Base-by-base conservation (phyloP, 179 eudicot genomes). In the Silene noctiflora region DNA sequence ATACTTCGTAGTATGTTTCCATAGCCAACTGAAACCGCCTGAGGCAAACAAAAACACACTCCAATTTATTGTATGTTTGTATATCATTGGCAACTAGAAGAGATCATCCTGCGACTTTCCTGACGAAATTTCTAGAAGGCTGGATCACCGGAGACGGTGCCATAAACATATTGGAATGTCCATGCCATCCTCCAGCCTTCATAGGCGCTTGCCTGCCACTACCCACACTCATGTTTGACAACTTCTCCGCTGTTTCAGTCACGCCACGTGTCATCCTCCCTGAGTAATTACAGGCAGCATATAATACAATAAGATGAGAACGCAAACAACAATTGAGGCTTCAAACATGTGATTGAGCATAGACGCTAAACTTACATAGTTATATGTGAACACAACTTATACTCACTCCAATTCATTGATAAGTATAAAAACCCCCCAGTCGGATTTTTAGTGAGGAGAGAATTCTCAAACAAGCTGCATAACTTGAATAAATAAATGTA, bases 161-260 rank as follows among this genome's bases (percentile, higher is more conserved):
- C 73, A 58, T 63, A 44, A 73, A 79, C 83, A 83, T 74, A 44
- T 83, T 78, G 48, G 85, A 83, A 27, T 76, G 83, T 2, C 80
- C 76, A 69, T 83, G 85, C 83, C 85, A 79, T 73, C 85, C 85
- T 76, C 85, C 85, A 58, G 85, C 85, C 69, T 83, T 83, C 81
- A 95, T 89, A 51, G 89, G 88, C 16, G 87, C 79, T 56, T 80
- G 84, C 82, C 90, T 85, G 19, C 87, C 89, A 21, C 76, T 29
- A 17, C 89, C 84, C 67, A 90, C 20, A 25, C 83, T 75, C 90
- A 89, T 84, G 79, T 78, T 92, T 13, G 87, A 88, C 81, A 92
- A 69, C 88, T 85, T 90, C 78, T 85, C 96, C 4, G 89, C 82
- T 35, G 97, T 81, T 63, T 90, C 90, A 0, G 90, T 77, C 48